These are phyloP conservation scores for slime mould (Dictyostelium discoideum) DNA, from an alignment of 78 protist genomes.

Conservation along the genomic window DNA sequence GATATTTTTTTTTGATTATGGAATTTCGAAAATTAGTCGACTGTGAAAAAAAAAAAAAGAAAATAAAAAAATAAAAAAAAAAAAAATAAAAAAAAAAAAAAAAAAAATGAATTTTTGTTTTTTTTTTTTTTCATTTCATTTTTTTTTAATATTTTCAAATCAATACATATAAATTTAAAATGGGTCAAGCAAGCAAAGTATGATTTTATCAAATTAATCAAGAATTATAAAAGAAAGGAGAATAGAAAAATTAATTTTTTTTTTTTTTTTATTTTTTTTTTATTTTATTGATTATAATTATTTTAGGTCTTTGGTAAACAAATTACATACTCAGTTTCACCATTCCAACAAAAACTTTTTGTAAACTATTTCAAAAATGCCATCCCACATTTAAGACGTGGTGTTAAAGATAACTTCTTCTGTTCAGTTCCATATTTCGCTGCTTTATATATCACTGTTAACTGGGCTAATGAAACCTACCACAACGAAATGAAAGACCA, in stretches of 20 bases:
- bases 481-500: constrained; percentile 28
- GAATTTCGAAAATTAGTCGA: not conserved
- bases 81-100: no score
- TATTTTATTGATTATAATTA: not conserved
- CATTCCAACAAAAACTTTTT: constrained; percentile 75
- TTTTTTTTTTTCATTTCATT: not conserved
- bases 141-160: not conserved
- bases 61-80: no score
- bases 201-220: not conserved
- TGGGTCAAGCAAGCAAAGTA: constrained; percentile 55
- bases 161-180: not conserved
- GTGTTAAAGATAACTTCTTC: constrained; percentile 19
- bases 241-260: not conserved
- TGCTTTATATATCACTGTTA: constrained; percentile 50
- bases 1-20: no score
- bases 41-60: no score
- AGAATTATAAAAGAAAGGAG: not conserved
- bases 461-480: constrained; percentile 61
- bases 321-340: constrained; percentile 66
- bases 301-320: constrained; percentile 58
- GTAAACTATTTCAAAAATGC: constrained; percentile 74
- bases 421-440: constrained; percentile 61
- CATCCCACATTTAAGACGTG: constrained; percentile 60
- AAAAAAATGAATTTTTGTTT: no score
- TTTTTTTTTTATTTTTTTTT: not conserved